These are phyloP conservation scores for Hysterangium stoloniferum DNA, from an alignment of 768 basidiomycete genomes.

Conservation along the genomic window DNA sequence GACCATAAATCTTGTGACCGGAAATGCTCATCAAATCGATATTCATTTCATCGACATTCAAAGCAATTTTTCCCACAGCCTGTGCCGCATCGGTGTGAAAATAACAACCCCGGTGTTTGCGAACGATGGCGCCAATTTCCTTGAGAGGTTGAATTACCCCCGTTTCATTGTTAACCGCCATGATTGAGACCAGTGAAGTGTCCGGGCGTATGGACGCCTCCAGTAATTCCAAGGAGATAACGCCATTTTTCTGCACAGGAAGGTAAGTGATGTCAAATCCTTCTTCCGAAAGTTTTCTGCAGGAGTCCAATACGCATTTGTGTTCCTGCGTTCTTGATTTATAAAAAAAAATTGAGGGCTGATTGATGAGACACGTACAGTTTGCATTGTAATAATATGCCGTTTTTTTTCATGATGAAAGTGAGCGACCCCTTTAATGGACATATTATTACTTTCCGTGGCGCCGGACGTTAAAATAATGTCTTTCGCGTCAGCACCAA, in stretches of 20 bases:
- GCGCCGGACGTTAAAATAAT: slow-evolving; percentile 97
- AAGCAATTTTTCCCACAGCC: slow-evolving; percentile 81
- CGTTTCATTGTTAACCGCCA: slow-evolving; percentile 99
- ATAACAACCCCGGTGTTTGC: slow-evolving; percentile 83
- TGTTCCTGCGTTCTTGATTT: no score
- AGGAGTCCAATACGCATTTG: slow-evolving; percentile 98
- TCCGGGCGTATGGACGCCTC: slow-evolving; percentile 88
- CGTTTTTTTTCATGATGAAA: slow-evolving; percentile 91
- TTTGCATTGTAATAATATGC: slow-evolving; percentile 93
- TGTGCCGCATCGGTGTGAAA: slow-evolving; percentile 99
- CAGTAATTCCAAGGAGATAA: slow-evolving; percentile 70
- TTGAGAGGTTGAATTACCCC: slow-evolving; percentile 96
- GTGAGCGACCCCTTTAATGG: slow-evolving; percentile 91
- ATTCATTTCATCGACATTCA: slow-evolving; percentile 94
- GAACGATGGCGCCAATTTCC: slow-evolving; percentile 83
- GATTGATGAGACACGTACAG: slow-evolving; percentile 42
- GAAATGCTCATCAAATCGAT: slow-evolving; percentile 95
- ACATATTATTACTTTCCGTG: slow-evolving; percentile 96
- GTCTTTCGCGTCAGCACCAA: slow-evolving; percentile 93
- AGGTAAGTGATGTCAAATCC: slow-evolving; percentile 97
- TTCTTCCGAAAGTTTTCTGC: slow-evolving; percentile 89
- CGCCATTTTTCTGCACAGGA: slow-evolving; percentile 83
- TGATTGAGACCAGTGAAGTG: slow-evolving; percentile 91
- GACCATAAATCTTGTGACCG: slow-evolving; percentile 97
- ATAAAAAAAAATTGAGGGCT: not conserved